phyloP scores from a whole-genome alignment of 805 yeast species.

The Yamadazyma takamatsuzukensis region DNA sequence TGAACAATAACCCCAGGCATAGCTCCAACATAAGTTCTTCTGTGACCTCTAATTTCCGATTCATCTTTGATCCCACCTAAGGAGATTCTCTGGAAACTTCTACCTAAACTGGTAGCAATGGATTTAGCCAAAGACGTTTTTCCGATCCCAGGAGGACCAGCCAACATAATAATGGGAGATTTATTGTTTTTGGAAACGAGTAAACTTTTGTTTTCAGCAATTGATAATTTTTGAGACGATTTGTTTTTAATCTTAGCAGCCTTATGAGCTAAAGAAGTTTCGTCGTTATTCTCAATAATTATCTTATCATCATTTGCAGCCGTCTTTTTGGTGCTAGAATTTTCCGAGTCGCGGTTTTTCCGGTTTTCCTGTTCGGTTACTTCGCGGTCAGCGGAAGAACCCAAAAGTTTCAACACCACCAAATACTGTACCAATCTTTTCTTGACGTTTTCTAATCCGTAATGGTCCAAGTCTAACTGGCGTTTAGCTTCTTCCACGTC shows the following conservation, averaged over 20 bases:
- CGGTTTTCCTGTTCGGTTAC: conserved; percentile 1
- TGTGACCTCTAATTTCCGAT: conserved; percentile 85
- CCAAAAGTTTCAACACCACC: conserved; percentile 66
- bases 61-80: conserved; percentile 88
- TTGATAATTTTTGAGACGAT: conserved; percentile 13
- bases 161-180: conserved; percentile 76
- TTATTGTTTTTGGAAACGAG: conserved; percentile 32
- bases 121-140: conserved; percentile 85
- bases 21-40: conserved; percentile 89
- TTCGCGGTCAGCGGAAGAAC: conserved; percentile 33
- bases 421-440: conserved; percentile 73
- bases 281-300: conserved; percentile 35
- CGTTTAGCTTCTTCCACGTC: conserved; percentile 43
- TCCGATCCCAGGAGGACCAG: conserved; percentile 95
- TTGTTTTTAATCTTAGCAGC: conserved; percentile 18
- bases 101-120: conserved; percentile 67
- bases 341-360: background rate
- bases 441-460: conserved; percentile 47
- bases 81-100: conserved; percentile 75
- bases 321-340: conserved; percentile 8
- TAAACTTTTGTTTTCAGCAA: conserved; percentile 6
- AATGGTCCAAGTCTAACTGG: conserved; percentile 40
- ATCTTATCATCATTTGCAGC: conserved; percentile 8
- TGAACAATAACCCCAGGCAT: conserved; percentile 84
- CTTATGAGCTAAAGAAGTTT: conserved; percentile 23